These are phyloP conservation scores for Saturnispora sanitii DNA, from an alignment of 805 yeast species.

Conservation along the genomic window DNA sequence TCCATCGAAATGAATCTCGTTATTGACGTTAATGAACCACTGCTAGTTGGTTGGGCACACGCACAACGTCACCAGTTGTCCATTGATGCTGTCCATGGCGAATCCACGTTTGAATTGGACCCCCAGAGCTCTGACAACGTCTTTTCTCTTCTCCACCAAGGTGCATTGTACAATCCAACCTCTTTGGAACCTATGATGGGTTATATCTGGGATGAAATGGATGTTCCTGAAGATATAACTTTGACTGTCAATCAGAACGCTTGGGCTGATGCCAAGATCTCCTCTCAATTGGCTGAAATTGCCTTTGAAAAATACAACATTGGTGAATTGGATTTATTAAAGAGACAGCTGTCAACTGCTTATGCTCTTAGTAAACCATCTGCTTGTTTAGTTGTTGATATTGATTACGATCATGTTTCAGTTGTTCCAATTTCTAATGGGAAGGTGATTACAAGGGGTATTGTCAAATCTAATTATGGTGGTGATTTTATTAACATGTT, in stretches of 20 bases:
- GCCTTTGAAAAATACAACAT: slow-evolving; percentile 69
- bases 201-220: slow-evolving; percentile 38
- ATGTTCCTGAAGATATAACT: slow-evolving; percentile 51
- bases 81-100: slow-evolving; percentile 10
- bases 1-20: slow-evolving; percentile 5
- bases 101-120: slow-evolving; percentile 10
- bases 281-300: slow-evolving; percentile 49
- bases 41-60: slow-evolving; percentile 7
- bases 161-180: slow-evolving; percentile 65
- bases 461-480: slow-evolving; percentile 60
- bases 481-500: slow-evolving; percentile 77
- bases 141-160: slow-evolving; percentile 53
- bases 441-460: slow-evolving; percentile 53
- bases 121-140: slow-evolving; percentile 28
- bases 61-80: slow-evolving; percentile 1
- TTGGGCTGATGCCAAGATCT: slow-evolving; percentile 58
- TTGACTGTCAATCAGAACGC: slow-evolving; percentile 46
- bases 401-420: slow-evolving; percentile 60
- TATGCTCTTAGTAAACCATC: slow-evolving; percentile 66
- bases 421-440: slow-evolving; percentile 79
- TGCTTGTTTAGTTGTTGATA: slow-evolving; percentile 69
- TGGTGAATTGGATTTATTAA: slow-evolving; percentile 67
- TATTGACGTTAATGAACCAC: slow-evolving; percentile 2
- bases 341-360: slow-evolving; percentile 67
- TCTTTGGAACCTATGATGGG: slow-evolving; percentile 59